Conservation (phyloP, 2,329 filamentous ascomycete genomes). For the Chrysoporthe deuterocubensis region DNA sequence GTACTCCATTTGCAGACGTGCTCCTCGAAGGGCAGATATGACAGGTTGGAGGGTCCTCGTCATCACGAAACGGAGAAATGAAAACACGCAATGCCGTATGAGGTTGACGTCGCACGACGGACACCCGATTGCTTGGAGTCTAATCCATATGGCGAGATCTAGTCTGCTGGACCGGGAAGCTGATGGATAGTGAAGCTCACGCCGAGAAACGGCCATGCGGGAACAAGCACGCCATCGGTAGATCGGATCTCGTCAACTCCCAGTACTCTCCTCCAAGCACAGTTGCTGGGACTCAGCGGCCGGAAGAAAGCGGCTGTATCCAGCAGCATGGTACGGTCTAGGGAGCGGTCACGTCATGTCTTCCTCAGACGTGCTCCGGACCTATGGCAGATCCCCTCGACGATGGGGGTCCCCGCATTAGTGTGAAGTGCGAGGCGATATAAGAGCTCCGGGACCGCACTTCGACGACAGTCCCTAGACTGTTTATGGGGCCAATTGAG, state of each 20-base stretch:
- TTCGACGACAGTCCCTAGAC: neutral
- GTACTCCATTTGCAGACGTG: no score
- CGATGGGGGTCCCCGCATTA: neutral
- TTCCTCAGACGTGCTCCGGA: constrained; percentile 19
- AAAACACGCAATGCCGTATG: constrained; percentile 13
- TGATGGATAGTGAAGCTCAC: neutral
- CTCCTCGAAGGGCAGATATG: neutral
- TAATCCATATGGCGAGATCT: neutral
- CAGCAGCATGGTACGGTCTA: constrained; percentile 3
- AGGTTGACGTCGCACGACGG: neutral
- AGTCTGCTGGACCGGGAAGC: neutral
- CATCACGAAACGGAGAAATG: constrained; percentile 6
- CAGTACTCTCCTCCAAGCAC: neutral
- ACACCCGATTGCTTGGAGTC: neutral
- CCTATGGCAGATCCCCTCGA: neutral
- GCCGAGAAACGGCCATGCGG: constrained; percentile 25
- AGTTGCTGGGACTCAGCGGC: neutral
- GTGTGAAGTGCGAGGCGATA: neutral
- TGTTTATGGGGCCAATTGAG: neutral
- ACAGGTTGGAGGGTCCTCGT: neutral
- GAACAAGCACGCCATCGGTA: constrained; percentile 29
- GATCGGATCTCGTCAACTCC: constrained; percentile 29
- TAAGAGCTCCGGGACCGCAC: constrained; percentile 5
- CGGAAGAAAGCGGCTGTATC: neutral
- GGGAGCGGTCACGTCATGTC: constrained; percentile 22